phyloP scores from a whole-genome alignment of 2,329 filamentous ascomycete species.

The Colletotrichum chrysophilum region DNA sequence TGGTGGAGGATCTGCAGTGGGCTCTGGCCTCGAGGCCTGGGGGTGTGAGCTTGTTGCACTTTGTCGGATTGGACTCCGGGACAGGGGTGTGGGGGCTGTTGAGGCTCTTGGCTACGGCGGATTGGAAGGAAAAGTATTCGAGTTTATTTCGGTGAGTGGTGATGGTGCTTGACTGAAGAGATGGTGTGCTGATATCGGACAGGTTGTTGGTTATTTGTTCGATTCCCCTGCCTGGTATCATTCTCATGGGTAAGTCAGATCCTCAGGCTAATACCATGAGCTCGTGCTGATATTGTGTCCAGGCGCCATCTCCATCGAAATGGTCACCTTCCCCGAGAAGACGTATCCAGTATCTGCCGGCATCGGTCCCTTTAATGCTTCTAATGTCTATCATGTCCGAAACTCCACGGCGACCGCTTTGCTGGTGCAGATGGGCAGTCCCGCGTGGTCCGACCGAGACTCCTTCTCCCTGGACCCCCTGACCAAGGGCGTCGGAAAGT shows the following conservation, averaged over 20 bases:
- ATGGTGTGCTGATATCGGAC: neutral
- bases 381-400: neutral
- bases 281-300: neutral
- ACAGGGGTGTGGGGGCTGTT: slow-evolving; percentile 13
- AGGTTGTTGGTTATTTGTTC: slow-evolving; percentile 12
- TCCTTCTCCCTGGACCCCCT: slow-evolving; percentile 9
- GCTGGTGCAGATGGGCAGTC: slow-evolving; percentile 15
- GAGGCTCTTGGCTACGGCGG: slow-evolving; percentile 6
- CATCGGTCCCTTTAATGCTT: slow-evolving; percentile 8
- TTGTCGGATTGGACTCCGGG: slow-evolving; percentile 12
- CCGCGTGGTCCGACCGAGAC: slow-evolving; percentile 12
- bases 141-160: slow-evolving; percentile 10
- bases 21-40: slow-evolving; percentile 12
- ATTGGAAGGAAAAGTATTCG: slow-evolving; percentile 16
- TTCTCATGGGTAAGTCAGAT: slow-evolving; percentile 6
- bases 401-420: neutral
- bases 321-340: slow-evolving; percentile 15
- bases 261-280: rapidly evolving
- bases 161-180: neutral
- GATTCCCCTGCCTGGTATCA: slow-evolving; percentile 6
- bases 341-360: slow-evolving; percentile 12
- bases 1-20: slow-evolving; percentile 16
- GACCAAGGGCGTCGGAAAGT: neutral
- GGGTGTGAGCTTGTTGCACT: slow-evolving; percentile 6
- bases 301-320: slow-evolving; percentile 7